phyloP scores from a whole-genome alignment of 2,329 filamentous ascomycete genomes.

The Coniella vitis region DNA sequence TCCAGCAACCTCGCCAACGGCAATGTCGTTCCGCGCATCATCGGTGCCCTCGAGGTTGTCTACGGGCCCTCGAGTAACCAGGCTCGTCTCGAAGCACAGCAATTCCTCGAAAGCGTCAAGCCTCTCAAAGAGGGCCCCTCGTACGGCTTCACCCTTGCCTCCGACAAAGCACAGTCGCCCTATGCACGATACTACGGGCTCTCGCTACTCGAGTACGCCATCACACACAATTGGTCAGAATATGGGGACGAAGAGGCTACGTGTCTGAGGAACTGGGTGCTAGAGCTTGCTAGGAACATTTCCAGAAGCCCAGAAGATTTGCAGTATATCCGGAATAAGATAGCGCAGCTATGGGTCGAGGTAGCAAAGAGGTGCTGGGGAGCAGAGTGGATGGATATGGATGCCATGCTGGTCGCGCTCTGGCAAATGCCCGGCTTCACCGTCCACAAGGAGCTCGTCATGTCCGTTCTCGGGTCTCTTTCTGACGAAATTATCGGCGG shows the following conservation, averaged over 20 bases:
- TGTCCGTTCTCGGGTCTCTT: constrained; percentile 82
- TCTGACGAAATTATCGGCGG: constrained; percentile 92
- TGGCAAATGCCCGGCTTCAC: constrained; percentile 65
- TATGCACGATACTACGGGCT: constrained; percentile 91
- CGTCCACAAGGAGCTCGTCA: constrained; percentile 74
- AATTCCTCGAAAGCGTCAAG: constrained; percentile 83
- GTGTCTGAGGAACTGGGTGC: constrained; percentile 67
- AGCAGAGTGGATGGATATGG: constrained; percentile 93
- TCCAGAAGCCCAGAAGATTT: constrained; percentile 58
- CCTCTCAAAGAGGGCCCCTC: constrained; percentile 69
- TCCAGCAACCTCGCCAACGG: constrained; percentile 27
- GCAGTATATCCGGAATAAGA: constrained; percentile 82
- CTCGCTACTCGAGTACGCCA: constrained; percentile 81
- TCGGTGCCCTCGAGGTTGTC: constrained; percentile 79
- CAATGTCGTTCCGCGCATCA: constrained; percentile 59
- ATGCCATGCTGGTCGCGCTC: constrained; percentile 69
- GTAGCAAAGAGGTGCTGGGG: constrained; percentile 90
- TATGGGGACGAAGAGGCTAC: constrained; percentile 62
- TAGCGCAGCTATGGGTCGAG: constrained; percentile 90
- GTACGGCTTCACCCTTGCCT: constrained; percentile 77
- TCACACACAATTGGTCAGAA: constrained; percentile 76
- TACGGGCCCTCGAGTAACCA: constrained; percentile 81
- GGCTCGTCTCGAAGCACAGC: constrained; percentile 72
- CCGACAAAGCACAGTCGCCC: constrained; percentile 65
- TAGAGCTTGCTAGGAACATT: constrained; percentile 69